These are phyloP conservation scores for Apophysomyces ossiformis DNA, from an alignment of 371 early-diverging fungal species.

Conservation along the genomic window DNA sequence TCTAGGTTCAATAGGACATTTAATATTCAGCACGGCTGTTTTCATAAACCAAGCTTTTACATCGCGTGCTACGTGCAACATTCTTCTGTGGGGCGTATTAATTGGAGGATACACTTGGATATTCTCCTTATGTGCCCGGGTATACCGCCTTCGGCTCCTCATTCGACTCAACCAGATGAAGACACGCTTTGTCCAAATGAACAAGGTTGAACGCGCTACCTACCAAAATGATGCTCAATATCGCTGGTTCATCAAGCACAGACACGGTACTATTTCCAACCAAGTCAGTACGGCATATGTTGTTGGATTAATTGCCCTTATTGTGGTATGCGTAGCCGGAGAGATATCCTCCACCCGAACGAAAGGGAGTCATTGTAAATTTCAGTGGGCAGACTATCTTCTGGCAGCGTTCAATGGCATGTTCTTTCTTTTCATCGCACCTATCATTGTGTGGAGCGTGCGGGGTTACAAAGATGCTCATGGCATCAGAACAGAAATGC, in stretches of 20 bases:
- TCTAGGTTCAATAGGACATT: constrained; percentile 41
- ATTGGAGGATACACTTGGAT: constrained; percentile 45
- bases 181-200: constrained; percentile 26
- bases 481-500: constrained; percentile 44
- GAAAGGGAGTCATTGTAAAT: constrained; percentile 14
- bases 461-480: constrained; percentile 35
- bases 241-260: constrained; percentile 31
- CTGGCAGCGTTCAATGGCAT: constrained; percentile 18
- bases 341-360: constrained; percentile 17
- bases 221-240: constrained; percentile 26
- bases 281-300: constrained; percentile 17
- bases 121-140: constrained; percentile 35
- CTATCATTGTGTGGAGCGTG: constrained; percentile 28
- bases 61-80: constrained; percentile 23
- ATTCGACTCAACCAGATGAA: constrained; percentile 31
- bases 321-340: constrained; percentile 20
- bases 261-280: constrained; percentile 13
- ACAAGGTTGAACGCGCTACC: constrained; percentile 8
- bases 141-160: constrained; percentile 34
- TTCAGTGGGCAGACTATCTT: constrained; percentile 21
- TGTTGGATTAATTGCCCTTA: constrained; percentile 16
- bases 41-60: constrained; percentile 26
- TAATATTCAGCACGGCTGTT: constrained; percentile 32
- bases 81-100: constrained; percentile 32
- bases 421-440: constrained; percentile 33